These are phyloP conservation scores for Tuber brumale DNA, from an alignment of 495 filamentous ascomycete genomes.

Conservation along the genomic window DNA sequence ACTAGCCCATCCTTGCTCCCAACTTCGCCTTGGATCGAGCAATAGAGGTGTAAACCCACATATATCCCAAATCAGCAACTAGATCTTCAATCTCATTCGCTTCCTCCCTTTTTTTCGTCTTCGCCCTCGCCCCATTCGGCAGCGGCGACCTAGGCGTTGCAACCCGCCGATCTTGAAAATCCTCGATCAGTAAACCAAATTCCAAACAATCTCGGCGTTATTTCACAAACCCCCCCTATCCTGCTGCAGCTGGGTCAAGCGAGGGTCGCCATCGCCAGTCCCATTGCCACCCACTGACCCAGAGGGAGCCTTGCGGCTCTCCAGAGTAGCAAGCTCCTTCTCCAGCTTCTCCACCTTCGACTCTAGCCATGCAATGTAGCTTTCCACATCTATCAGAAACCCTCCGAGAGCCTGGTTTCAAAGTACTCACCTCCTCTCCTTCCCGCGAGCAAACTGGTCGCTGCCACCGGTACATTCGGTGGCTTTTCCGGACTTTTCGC, in stretches of 20 bases:
- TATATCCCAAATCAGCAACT: constrained; percentile 73
- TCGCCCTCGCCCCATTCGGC: constrained; percentile 5
- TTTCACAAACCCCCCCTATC: neutral
- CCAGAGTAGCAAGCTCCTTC: constrained; percentile 44
- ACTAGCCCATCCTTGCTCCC: constrained; percentile 9
- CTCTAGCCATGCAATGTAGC: constrained; percentile 89
- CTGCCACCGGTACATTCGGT: constrained; percentile 85
- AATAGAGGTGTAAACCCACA: constrained; percentile 49
- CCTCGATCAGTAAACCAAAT: constrained; percentile 3
- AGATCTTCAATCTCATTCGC: constrained; percentile 71
- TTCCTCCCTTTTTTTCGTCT: constrained; percentile 49
- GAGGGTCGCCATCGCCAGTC: neutral
- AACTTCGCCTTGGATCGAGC: neutral
- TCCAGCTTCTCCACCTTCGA: constrained; percentile 79
- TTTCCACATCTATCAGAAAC: constrained; percentile 37
- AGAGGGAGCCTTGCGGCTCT: constrained; percentile 22
- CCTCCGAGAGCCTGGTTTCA: constrained; percentile 10
- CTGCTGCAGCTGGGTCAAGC: neutral
- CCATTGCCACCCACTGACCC: neutral
- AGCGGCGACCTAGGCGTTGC: constrained; percentile 5
- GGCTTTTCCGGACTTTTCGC: constrained; percentile 73
- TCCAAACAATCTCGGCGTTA: neutral
- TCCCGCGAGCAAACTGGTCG: constrained; percentile 87
- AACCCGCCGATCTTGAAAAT: constrained; percentile 9
- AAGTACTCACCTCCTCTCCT: constrained; percentile 63